Evolutionary conservation across 352 stramenopile species (phyloP), one percentile per base, ranked within the genome.

Genomic region (Phytophthora litchii): DNA sequence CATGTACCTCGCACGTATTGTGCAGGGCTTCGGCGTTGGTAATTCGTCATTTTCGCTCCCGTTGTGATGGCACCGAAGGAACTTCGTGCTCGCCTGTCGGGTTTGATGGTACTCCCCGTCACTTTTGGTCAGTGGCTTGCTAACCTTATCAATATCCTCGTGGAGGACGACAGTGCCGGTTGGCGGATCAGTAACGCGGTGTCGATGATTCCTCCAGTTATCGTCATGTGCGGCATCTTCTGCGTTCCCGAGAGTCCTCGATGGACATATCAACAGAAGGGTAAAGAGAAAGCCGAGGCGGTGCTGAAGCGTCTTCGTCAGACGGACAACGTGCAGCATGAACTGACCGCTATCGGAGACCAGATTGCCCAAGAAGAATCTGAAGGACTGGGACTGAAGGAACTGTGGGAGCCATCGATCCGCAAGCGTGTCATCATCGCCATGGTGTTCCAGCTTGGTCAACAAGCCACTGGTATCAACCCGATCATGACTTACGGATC

Each of bases 21-120:
- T 70, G 9, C 64, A 70, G 35, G 68, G 65, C 41, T 60, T 72
- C n/a, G 64, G 64, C 19, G 69, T 74, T 6, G 64, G 64, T 14
- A 70, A 70, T 25, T 70, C 61, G 25, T 70, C 61, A 2, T 70
- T 70, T 35, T 70, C 61, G 2, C 44, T 74, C 11, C 69, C 69
- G 8, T 23, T 78, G 21, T 78, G 40, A 72, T 72, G 62, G 64
- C 69, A 1, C 69, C 69, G 14, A 77, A 77, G 45, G 69, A 77
- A 36, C 62, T 76, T 13, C 67, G 67, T 11, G 67, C 56, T 3
- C 58, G 68, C 44, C 48, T 76, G 6, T 69, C 67, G 3, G 67
- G 67, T 2, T 41, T 73, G 25, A 76, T 76, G 67, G 57, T 70
- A 14, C 48, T 70, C 13, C 52, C 64, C 0, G 29, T 67, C 23